Conservation (phyloP, 2,329 filamentous ascomycete genomes). For the Pseudonectria buxi region DNA sequence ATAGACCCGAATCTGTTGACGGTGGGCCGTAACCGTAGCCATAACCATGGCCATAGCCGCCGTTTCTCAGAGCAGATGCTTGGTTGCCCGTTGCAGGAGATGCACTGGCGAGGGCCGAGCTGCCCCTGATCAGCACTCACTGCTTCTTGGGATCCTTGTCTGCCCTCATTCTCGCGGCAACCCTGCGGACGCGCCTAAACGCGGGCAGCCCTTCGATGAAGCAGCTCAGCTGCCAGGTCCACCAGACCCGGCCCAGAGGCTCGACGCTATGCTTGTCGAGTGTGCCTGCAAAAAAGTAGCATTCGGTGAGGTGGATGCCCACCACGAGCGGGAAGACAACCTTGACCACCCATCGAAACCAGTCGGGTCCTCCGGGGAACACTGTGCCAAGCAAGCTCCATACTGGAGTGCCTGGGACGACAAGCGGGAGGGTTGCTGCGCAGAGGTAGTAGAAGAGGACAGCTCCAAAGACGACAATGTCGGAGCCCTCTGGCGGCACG, state of each 20-base stretch:
- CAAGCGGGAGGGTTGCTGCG: constrained; percentile 41
- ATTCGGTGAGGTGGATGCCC: constrained; percentile 59
- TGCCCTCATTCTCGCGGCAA: constrained; percentile 37
- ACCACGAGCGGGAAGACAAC: constrained; percentile 53
- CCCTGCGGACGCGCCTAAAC: constrained; percentile 45
- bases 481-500: constrained; percentile 34
- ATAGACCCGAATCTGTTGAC: too few relatives aligned
- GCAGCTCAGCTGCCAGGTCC: constrained; percentile 44
- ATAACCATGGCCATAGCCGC: neutral
- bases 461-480: constrained; percentile 46
- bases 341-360: constrained; percentile 53
- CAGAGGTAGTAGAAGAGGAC: constrained; percentile 49
- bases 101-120: too few relatives aligned
- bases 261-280: constrained; percentile 43
- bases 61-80: too few relatives aligned
- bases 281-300: constrained; percentile 42
- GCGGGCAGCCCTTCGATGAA: constrained; percentile 48
- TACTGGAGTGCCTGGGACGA: constrained; percentile 43
- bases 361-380: constrained; percentile 52
- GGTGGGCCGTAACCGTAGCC: neutral
- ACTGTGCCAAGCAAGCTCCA: constrained; percentile 43
- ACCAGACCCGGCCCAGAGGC: constrained; percentile 43
- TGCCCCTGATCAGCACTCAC: neutral
- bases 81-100: too few relatives aligned
- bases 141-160: constrained; percentile 36